A percentile compares a stretch with the other conserved stretches of the same genome.
phyloP scores from a whole-genome alignment of 345 rosid genomes.

The Syzygium aromaticum region DNA sequence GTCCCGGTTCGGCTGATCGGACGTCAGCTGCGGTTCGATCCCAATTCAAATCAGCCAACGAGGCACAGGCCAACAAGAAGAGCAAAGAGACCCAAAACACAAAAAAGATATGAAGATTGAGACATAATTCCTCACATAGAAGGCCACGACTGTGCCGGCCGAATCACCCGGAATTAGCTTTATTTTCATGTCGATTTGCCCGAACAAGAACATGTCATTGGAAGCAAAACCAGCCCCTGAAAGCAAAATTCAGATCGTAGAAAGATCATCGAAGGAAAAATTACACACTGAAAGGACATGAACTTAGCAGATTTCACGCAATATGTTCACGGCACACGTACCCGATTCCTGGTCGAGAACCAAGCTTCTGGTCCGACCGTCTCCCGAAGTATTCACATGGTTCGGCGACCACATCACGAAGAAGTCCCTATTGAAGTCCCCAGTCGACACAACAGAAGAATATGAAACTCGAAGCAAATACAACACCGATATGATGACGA shows the following conservation, averaged over 20 bases:
- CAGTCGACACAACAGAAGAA: slow-evolving; percentile 51
- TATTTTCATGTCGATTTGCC: slow-evolving; percentile 64
- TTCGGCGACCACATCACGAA: slow-evolving; percentile 66
- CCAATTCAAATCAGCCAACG: neutral
- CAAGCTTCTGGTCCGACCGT: slow-evolving; percentile 60
- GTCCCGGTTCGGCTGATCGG: slow-evolving; percentile 67
- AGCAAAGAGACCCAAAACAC: neutral
- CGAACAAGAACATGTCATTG: slow-evolving; percentile 64
- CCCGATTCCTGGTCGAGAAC: slow-evolving; percentile 78
- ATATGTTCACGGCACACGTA: neutral
- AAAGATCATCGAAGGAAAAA: neutral
- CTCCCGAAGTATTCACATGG: slow-evolving; percentile 56
- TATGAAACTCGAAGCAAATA: slow-evolving; percentile 21
- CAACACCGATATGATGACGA: neutral
- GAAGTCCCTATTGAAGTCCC: slow-evolving; percentile 63
- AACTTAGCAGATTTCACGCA: neutral
- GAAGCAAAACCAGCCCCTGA: slow-evolving; percentile 72
- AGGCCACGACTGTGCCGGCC: slow-evolving; percentile 79
- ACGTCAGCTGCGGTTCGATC: slow-evolving; percentile 34
- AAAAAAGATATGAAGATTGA: neutral
- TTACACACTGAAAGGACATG: neutral
- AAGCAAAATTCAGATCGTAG: neutral
- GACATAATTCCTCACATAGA: slow-evolving; percentile 30
- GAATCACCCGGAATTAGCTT: slow-evolving; percentile 74
- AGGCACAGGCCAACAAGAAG: neutral